Conservation (phyloP, 345 rosid genomes). For the Triadica sebifera region DNA sequence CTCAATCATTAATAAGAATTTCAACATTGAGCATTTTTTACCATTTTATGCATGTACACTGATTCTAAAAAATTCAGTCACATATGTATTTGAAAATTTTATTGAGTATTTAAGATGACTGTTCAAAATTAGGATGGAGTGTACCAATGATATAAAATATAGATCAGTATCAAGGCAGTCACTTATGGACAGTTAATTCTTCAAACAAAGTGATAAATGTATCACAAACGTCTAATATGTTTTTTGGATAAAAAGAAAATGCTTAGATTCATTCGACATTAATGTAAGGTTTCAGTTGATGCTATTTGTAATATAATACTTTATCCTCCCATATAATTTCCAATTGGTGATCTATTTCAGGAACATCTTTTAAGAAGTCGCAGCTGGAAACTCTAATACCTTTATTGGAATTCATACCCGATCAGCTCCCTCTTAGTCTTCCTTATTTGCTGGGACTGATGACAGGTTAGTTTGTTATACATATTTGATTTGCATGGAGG, state of each 20-base stretch:
- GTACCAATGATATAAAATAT: not conserved
- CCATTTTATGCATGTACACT: not conserved
- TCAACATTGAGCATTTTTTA: not conserved
- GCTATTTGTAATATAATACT: not conserved
- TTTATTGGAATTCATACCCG: slow-evolving; percentile 50
- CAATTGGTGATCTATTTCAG: slow-evolving; percentile 40
- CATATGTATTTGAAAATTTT: not conserved
- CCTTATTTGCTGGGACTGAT: slow-evolving; percentile 39
- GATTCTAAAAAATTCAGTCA: not conserved
- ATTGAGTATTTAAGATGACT: not conserved
- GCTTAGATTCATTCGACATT: not conserved
- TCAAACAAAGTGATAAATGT: not conserved
- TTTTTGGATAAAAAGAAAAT: not conserved
- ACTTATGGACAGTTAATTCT: not conserved
- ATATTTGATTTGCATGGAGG: not conserved
- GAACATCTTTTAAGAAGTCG: slow-evolving; percentile 66
- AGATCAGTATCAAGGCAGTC: not conserved
- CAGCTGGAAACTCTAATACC: slow-evolving; percentile 53
- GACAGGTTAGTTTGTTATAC: slow-evolving; percentile 40
- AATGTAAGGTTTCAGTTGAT: not conserved
- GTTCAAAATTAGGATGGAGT: not conserved
- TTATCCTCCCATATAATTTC: not conserved
- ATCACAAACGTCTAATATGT: too few relatives aligned
- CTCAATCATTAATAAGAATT: not conserved
- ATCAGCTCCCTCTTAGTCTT: slow-evolving; percentile 29